Conservation (phyloP, 345 rosid species). For the thale cress (Arabidopsis thaliana) region TAIR10.1 NC_003070.9:27999001-27999500, state of each 20-base stretch:
- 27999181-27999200: background rate
- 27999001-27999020: constrained; percentile 30
- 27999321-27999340: background rate
- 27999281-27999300: background rate
- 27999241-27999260: background rate
- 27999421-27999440: constrained; percentile 27
- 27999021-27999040: constrained; percentile 37
- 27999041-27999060: constrained; percentile 18
- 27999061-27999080: constrained; percentile 26
- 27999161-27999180: background rate
- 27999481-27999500: constrained; percentile 35
- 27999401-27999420: constrained; percentile 20
- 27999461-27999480: background rate
- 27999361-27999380: constrained; percentile 1
- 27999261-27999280: background rate
- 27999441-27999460: background rate
- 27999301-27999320: constrained; percentile 1
- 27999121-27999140: background rate
- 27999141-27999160: background rate
- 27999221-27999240: background rate
- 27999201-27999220: background rate
- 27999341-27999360: background rate
- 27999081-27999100: constrained; percentile 1
- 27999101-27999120: background rate
- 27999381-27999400: constrained; percentile 9